Conservation (phyloP, 345 rosid genomes). For the Euphorbia lathyris region DNA sequence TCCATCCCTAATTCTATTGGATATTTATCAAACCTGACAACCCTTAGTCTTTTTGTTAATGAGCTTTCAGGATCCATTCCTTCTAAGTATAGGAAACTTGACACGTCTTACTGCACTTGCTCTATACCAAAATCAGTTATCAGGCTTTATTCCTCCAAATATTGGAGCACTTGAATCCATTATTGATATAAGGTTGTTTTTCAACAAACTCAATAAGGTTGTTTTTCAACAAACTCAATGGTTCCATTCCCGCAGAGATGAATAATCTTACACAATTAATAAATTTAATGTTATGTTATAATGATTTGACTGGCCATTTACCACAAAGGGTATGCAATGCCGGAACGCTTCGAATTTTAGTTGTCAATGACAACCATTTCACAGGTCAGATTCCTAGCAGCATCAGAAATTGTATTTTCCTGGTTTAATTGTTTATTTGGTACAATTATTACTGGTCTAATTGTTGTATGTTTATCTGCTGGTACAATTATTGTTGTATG, state of each 20-base stretch:
- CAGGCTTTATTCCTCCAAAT: not conserved
- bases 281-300: not conserved
- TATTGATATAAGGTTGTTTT: not conserved
- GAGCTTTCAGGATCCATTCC: not conserved
- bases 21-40: not conserved
- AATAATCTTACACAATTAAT: too few relatives aligned
- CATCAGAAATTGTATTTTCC: not conserved
- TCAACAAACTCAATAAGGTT: not conserved
- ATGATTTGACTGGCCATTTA: not conserved
- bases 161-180: not conserved
- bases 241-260: too few relatives aligned
- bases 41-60: not conserved
- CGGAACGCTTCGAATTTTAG: not conserved
- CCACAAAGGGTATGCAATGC: not conserved
- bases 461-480: too few relatives aligned
- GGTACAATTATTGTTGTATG: too few relatives aligned
- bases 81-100: not conserved
- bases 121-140: not conserved
- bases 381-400: not conserved
- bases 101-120: rapidly evolving
- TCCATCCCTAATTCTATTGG: too few relatives aligned
- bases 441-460: too few relatives aligned
- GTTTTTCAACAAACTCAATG: too few relatives aligned
- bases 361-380: not conserved
- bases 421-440: too few relatives aligned